Evolutionary conservation across 192 early-diverging fungal genomes (phyloP).

Genomic region (Linderina pennispora): DNA sequence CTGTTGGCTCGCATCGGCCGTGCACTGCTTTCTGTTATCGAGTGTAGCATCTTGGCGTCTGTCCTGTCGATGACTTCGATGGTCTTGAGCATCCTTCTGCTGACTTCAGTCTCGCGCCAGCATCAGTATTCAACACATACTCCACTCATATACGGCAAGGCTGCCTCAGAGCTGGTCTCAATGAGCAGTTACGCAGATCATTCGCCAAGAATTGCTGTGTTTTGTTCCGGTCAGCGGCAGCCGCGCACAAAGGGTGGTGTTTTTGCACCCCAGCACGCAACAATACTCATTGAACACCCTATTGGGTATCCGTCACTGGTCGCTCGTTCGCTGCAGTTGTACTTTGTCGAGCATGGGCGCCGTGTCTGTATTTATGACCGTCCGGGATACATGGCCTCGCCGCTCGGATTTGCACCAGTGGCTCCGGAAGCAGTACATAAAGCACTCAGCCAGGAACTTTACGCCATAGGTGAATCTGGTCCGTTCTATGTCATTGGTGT

Average conservation of each 20-base stretch:
- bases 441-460: conserved; percentile 12
- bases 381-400: conserved; percentile 35
- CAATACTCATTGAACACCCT: conserved; percentile 34
- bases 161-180: not conserved
- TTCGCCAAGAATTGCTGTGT: not conserved
- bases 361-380: conserved; percentile 36
- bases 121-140: not conserved
- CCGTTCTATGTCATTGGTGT: conserved; percentile 38
- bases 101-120: not conserved
- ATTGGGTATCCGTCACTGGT: conserved; percentile 22
- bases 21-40: not conserved
- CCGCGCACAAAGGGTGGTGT: no score
- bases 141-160: not conserved
- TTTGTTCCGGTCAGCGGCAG: no score
- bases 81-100: not conserved
- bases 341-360: conserved; percentile 12
- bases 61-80: not conserved
- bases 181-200: not conserved
- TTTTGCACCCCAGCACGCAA: conserved; percentile 8
- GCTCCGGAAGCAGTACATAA: conserved; percentile 5
- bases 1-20: not conserved
- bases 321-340: conserved; percentile 16
- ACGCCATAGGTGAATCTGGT: conserved; percentile 6
- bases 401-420: conserved; percentile 28
- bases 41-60: not conserved